Conservation (phyloP, 768 basidiomycete species). For the Hebeloma cylindrosporum region DNA sequence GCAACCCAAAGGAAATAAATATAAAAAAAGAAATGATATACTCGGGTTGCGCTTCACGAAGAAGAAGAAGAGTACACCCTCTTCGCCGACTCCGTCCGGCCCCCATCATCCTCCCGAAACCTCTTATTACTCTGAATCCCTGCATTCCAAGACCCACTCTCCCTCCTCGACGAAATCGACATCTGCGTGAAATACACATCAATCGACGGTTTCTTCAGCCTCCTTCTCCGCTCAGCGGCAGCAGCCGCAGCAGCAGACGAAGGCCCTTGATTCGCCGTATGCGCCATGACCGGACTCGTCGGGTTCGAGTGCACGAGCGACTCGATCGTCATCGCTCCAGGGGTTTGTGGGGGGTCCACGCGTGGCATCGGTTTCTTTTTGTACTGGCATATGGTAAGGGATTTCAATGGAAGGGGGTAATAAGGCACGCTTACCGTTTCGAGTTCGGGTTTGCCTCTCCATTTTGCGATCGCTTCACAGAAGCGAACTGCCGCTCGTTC, state of each 20-base stretch:
- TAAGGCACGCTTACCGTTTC: constrained; percentile 55
- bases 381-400: constrained; percentile 44
- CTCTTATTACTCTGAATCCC: constrained; percentile 19
- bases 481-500: constrained; percentile 78
- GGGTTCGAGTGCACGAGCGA: constrained; percentile 72
- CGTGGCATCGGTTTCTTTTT: constrained; percentile 46
- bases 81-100: constrained; percentile 21
- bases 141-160: constrained; percentile 8
- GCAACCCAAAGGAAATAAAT: not conserved
- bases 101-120: constrained; percentile 26
- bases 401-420: constrained; percentile 11
- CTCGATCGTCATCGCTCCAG: constrained; percentile 56
- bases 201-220: constrained; percentile 40
- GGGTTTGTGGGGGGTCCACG: constrained; percentile 24
- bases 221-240: constrained; percentile 14
- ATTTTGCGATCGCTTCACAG: constrained; percentile 78
- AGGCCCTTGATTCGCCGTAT: too few species aligned
- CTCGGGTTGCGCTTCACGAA: not conserved
- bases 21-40: not conserved
- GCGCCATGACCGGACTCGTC: constrained; percentile 50
- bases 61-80: constrained; percentile 18
- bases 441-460: constrained; percentile 84
- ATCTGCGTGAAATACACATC: constrained; percentile 46
- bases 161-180: constrained; percentile 5
- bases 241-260: constrained; percentile 12